These are phyloP conservation scores for Backusella macrospora DNA, from an alignment of 192 early-diverging fungal genomes.

Conservation along the genomic window DNA sequence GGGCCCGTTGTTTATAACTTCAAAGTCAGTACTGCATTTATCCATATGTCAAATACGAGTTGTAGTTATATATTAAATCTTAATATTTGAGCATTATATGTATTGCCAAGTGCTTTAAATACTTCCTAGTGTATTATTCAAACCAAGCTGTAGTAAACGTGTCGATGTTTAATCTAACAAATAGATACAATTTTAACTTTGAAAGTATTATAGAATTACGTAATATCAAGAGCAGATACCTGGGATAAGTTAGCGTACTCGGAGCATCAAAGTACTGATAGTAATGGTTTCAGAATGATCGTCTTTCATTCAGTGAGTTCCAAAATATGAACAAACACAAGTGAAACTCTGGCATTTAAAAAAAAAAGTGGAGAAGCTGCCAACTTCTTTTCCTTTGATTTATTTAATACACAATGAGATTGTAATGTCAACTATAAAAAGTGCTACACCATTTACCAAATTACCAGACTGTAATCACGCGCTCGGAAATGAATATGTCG, in stretches of 20 bases:
- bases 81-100: too few species aligned
- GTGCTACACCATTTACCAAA: background rate
- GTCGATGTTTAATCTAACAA: too few species aligned
- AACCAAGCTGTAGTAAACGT: too few species aligned
- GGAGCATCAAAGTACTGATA: background rate
- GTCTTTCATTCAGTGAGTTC: background rate
- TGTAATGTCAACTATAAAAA: background rate
- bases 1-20: background rate
- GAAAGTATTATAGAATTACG: background rate
- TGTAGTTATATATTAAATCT: background rate
- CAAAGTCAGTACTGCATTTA: background rate
- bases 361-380: background rate
- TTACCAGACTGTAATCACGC: background rate
- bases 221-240: background rate
- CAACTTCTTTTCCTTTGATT: background rate
- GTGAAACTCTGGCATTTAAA: background rate
- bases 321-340: background rate
- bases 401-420: background rate
- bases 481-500: background rate
- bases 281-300: conserved; percentile 5
- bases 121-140: too few species aligned
- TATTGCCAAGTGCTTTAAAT: too few species aligned
- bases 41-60: background rate
- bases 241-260: background rate
- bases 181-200: too few species aligned